These are phyloP conservation scores for Carex arenaria DNA, from an alignment of 202 grass and related monocot species.

Conservation along the genomic window DNA sequence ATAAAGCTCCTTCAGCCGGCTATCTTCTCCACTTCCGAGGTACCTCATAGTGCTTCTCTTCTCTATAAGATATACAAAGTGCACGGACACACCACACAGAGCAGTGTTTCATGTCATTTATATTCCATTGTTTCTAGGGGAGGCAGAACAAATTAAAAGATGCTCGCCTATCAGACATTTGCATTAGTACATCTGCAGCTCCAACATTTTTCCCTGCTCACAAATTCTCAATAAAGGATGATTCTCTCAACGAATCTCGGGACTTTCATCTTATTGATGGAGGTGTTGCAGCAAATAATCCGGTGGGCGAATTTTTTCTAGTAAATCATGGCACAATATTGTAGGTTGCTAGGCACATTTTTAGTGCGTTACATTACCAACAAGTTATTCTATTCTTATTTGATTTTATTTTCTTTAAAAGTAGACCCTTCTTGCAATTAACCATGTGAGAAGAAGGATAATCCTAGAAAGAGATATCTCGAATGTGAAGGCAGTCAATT, in stretches of 20 bases:
- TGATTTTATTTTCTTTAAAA: background rate
- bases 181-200: constrained; percentile 61
- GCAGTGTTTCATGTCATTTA: background rate
- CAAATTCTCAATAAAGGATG: constrained; percentile 34
- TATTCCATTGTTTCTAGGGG: background rate
- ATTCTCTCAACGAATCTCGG: background rate
- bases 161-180: constrained; percentile 53
- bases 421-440: constrained; percentile 47
- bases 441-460: constrained; percentile 36
- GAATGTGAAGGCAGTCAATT: constrained; percentile 13
- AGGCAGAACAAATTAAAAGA: constrained; percentile 13
- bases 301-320: constrained; percentile 11
- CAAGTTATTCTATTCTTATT: background rate
- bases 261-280: constrained; percentile 60
- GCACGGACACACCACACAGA: background rate
- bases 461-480: background rate
- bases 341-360: too few relatives aligned
- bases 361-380: too few relatives aligned
- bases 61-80: background rate
- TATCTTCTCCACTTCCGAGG: constrained; percentile 59
- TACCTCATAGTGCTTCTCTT: background rate
- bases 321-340: too few relatives aligned
- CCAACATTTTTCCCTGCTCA: constrained; percentile 59
- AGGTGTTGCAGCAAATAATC: constrained; percentile 66
- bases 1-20: constrained; percentile 40